Conservation (phyloP, 306 rosid species). For the Malus asiatica region DNA sequence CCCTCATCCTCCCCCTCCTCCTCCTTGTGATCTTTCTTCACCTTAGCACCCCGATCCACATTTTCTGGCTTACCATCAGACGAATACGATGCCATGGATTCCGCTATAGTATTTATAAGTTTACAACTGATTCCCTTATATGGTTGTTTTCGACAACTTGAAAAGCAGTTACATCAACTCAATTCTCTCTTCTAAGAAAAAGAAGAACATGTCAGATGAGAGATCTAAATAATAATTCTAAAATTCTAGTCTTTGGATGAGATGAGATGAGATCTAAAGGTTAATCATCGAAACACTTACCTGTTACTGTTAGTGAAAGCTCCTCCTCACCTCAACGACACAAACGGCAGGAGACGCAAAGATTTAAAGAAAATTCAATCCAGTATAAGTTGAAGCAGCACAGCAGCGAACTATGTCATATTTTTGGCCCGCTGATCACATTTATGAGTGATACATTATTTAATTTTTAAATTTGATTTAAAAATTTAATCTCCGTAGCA, state of each 20-base stretch:
- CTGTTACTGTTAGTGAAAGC: too few relatives aligned
- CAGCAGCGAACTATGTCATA: too few relatives aligned
- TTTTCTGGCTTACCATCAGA: slow-evolving; percentile 40
- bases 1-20: slow-evolving; percentile 51
- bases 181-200: neutral
- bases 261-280: neutral
- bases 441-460: too few relatives aligned
- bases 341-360: neutral
- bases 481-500: too few relatives aligned
- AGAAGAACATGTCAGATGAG: neutral
- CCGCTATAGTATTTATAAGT: neutral
- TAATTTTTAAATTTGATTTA: too few relatives aligned
- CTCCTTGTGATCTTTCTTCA: slow-evolving; percentile 41
- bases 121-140: neutral
- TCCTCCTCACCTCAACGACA: neutral
- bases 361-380: neutral
- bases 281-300: neutral
- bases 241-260: neutral
- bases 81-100: slow-evolving; percentile 45
- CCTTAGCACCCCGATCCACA: slow-evolving; percentile 48
- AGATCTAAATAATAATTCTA: neutral
- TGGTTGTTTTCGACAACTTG: neutral
- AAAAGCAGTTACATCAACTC: too few relatives aligned
- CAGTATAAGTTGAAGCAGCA: neutral
- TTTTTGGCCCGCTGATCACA: too few relatives aligned